phyloP scores from a whole-genome alignment of 2,329 filamentous ascomycete genomes.

The Aspergillaceae sp. region DNA sequence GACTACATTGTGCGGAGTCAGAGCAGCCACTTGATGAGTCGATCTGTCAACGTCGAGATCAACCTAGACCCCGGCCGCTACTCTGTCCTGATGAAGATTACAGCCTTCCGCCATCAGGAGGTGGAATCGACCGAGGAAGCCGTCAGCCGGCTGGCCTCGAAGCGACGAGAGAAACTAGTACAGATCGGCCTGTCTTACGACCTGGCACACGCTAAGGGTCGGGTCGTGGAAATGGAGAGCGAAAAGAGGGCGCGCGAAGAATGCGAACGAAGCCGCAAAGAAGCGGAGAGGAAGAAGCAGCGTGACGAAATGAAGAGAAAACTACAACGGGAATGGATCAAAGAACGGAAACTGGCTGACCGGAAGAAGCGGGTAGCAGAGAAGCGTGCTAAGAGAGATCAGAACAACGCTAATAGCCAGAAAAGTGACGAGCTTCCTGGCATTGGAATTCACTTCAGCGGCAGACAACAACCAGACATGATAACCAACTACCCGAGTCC shows the following conservation, averaged over 20 bases:
- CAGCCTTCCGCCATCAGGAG: slow-evolving; percentile 49
- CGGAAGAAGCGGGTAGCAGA: slow-evolving; percentile 24
- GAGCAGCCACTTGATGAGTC: slow-evolving; percentile 53
- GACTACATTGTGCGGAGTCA: slow-evolving; percentile 52
- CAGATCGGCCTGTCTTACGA: slow-evolving; percentile 41
- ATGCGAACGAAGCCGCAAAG: slow-evolving; percentile 28
- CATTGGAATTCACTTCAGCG: too few relatives aligned
- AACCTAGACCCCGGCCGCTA: slow-evolving; percentile 67
- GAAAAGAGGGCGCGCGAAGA: slow-evolving; percentile 27
- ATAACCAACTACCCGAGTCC: too few relatives aligned
- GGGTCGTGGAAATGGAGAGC: slow-evolving; percentile 30
- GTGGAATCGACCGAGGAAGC: slow-evolving; percentile 56
- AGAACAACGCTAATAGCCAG: neutral
- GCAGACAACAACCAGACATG: too few relatives aligned
- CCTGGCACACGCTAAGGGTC: slow-evolving; percentile 38
- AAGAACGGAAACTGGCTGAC: slow-evolving; percentile 28
- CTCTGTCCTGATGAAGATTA: slow-evolving; percentile 65
- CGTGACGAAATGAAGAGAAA: slow-evolving; percentile 31
- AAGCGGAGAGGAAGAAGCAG: slow-evolving; percentile 26
- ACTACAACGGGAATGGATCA: slow-evolving; percentile 35
- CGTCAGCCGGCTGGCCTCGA: slow-evolving; percentile 55
- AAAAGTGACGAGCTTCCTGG: neutral
- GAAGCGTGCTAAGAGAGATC: slow-evolving; percentile 9
- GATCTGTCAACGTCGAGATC: slow-evolving; percentile 69
- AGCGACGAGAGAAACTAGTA: slow-evolving; percentile 60